Evolutionary conservation across 2,329 filamentous ascomycete species (phyloP).

Genomic region (Pestalotiopsis sp.): DNA sequence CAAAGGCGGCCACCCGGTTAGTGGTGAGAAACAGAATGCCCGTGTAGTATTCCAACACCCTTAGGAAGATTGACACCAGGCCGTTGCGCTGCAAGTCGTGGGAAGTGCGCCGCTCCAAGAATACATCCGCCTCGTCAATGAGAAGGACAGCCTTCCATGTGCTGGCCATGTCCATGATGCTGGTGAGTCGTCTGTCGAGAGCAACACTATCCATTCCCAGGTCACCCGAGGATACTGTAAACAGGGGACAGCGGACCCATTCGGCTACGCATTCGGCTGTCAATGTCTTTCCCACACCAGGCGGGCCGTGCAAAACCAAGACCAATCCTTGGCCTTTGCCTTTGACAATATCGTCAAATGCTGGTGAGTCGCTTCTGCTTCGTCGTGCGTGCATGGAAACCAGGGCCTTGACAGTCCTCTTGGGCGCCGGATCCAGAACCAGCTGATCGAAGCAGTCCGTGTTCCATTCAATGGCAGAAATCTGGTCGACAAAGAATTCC

Average conservation of each 20-base stretch:
- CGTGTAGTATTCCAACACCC: slow-evolving; percentile 13
- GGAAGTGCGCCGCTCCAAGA: slow-evolving; percentile 34
- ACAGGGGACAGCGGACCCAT: slow-evolving; percentile 32
- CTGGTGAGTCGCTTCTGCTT: slow-evolving; percentile 19
- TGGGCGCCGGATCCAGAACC: slow-evolving; percentile 21
- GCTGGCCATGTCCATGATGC: slow-evolving; percentile 41
- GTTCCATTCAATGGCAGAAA: slow-evolving; percentile 22
- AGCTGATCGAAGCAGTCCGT: slow-evolving; percentile 23
- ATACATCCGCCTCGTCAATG: slow-evolving; percentile 33
- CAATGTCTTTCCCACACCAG: slow-evolving; percentile 45
- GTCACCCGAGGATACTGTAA: slow-evolving; percentile 31
- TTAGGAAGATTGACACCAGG: slow-evolving; percentile 19
- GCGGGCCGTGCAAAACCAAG: slow-evolving; percentile 47
- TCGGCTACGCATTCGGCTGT: slow-evolving; percentile 40
- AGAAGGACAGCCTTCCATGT: slow-evolving; percentile 39
- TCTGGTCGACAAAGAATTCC: slow-evolving; percentile 24
- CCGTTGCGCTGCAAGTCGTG: slow-evolving; percentile 16
- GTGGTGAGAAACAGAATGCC: slow-evolving; percentile 13
- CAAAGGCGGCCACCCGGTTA: slow-evolving; percentile 5
- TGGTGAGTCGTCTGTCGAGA: slow-evolving; percentile 22
- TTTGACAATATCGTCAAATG: slow-evolving; percentile 15
- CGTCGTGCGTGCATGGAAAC: slow-evolving; percentile 20
- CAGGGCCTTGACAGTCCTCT: slow-evolving; percentile 23
- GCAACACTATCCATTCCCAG: slow-evolving; percentile 27
- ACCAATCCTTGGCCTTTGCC: slow-evolving; percentile 42